Conservation (phyloP, 2,329 filamentous ascomycete genomes). For the Xylariaceae sp. region DNA sequence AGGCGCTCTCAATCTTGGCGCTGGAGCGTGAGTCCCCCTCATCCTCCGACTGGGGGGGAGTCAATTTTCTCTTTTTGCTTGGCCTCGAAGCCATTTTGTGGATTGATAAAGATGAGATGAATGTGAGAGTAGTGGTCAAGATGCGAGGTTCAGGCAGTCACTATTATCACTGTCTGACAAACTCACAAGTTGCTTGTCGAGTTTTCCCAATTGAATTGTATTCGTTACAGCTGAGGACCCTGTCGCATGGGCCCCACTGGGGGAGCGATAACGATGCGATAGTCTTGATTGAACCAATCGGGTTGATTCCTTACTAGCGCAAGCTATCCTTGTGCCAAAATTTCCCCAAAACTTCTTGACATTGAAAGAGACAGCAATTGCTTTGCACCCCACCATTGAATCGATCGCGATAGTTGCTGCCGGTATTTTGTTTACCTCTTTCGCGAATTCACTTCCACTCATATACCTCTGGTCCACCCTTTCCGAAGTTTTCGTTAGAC, state of each 20-base stretch:
- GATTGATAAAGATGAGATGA: not conserved
- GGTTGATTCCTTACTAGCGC: constrained; percentile 17
- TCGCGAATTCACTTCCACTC: not conserved
- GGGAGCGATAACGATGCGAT: constrained; percentile 5
- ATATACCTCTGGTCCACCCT: no score
- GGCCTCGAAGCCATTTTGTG: constrained; percentile 43
- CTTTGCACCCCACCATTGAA: constrained; percentile 17
- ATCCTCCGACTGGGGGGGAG: constrained; percentile 45
- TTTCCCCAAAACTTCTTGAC: constrained; percentile 17
- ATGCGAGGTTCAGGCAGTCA: no score
- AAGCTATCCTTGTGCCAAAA: constrained; percentile 22
- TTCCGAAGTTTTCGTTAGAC: not conserved
- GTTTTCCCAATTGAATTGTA: no score
- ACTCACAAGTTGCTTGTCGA: no score
- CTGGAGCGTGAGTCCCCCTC: constrained; percentile 33
- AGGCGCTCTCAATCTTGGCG: constrained; percentile 51
- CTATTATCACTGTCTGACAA: no score
- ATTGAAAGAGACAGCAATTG: constrained; percentile 10
- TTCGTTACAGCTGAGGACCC: constrained; percentile 10
- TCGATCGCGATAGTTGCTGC: constrained; percentile 6
- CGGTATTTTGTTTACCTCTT: not conserved
- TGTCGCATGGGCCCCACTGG: constrained; percentile 14
- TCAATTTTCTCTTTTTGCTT: constrained; percentile 54
- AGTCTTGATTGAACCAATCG: constrained; percentile 17
- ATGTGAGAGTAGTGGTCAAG: no score